These are phyloP conservation scores for Hippophae tibetana DNA, from an alignment of 306 rosid genomes.

Conservation along the genomic window DNA sequence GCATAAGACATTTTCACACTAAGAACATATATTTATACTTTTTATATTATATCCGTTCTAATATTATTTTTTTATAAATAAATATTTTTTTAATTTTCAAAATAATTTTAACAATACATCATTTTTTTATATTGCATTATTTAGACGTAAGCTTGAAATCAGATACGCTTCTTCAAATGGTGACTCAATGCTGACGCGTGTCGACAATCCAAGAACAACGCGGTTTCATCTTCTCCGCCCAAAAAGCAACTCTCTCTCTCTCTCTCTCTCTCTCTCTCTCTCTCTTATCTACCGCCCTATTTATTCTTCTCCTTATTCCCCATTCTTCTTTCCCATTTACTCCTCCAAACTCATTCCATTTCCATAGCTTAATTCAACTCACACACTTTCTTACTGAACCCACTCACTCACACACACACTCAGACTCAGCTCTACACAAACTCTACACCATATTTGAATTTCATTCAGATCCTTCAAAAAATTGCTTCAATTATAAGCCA, in stretches of 20 bases:
- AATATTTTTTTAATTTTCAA: too few species aligned
- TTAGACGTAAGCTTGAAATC: too few species aligned
- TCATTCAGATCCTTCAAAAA: too few species aligned
- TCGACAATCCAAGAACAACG: slow-evolving; percentile 41
- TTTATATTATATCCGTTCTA: too few species aligned
- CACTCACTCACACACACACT: neutral
- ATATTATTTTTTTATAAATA: too few species aligned
- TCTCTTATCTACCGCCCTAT: slow-evolving; percentile 40
- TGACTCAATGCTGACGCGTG: slow-evolving; percentile 49
- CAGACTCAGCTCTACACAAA: too few species aligned
- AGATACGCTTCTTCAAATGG: too few species aligned
- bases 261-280: neutral
- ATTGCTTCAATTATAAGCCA: neutral
- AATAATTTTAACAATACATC: too few species aligned
- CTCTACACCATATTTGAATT: too few species aligned
- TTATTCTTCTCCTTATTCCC: slow-evolving; percentile 10
- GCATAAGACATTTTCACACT: too few species aligned
- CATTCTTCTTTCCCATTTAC: neutral
- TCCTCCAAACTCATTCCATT: neutral
- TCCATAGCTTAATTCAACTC: neutral
- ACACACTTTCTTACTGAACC: neutral
- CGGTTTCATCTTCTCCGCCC: slow-evolving; percentile 42
- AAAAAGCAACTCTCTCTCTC: neutral
- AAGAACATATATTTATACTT: too few species aligned
- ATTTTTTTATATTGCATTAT: too few species aligned